Conservation (phyloP, 164 flowering plant genomes). For the Vitis riparia region DNA sequence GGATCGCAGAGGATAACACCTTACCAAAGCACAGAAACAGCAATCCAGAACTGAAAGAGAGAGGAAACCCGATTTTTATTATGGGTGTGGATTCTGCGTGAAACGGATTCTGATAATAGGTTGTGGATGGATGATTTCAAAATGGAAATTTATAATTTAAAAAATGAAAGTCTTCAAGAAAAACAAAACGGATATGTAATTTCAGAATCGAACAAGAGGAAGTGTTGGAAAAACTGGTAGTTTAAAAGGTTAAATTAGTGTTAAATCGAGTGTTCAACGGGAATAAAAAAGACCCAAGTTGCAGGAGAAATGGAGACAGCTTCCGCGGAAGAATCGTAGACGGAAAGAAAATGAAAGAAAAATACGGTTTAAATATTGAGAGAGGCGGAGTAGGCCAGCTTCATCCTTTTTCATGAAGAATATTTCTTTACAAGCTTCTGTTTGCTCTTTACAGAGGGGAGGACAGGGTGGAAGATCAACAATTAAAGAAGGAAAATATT, state of each 20-base stretch:
- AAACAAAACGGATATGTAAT: background rate
- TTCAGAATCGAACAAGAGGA: background rate
- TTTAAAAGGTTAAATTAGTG: background rate
- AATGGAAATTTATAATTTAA: background rate
- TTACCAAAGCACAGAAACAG: background rate
- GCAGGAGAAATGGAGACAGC: conserved; percentile 46
- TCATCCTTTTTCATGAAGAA: conserved; percentile 20
- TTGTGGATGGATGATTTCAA: background rate
- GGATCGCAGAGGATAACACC: background rate
- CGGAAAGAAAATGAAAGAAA: background rate
- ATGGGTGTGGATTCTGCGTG: too few relatives aligned
- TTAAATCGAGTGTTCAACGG: conserved; percentile 20
- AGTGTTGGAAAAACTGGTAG: background rate
- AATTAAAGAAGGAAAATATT: too few relatives aligned
- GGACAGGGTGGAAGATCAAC: conserved; percentile 15
- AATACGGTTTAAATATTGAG: background rate
- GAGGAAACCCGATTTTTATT: too few relatives aligned
- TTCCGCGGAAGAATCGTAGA: conserved; percentile 12
- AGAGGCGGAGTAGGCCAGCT: conserved; percentile 19
- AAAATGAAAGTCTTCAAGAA: conserved; percentile 4
- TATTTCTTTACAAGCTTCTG: conserved; percentile 10
- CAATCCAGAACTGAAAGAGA: background rate
- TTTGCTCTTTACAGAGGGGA: conserved; percentile 26
- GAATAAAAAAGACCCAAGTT: conserved; percentile 34
- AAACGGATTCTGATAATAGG: too few relatives aligned